Base-by-base conservation (phyloP, 2,329 filamentous ascomycete genomes). In the Rugonectria rugulosa region DNA sequence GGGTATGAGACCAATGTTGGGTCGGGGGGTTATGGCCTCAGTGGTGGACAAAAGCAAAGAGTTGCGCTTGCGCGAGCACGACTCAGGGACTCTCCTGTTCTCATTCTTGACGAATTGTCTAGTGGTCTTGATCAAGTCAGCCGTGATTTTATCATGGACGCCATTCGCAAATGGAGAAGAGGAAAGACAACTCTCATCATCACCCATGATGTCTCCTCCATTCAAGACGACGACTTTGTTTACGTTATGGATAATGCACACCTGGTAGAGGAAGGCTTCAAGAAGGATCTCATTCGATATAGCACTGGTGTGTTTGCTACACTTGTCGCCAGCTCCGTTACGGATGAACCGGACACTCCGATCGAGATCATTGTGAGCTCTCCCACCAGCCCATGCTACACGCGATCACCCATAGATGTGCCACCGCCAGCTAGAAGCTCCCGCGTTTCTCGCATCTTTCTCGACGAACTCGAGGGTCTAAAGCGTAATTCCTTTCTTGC, bases 131-230 rank as follows among this genome's bases (percentile, higher is more conserved):
- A 98, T 65, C 84, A 87, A n/a, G 79, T 82, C 9, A 93, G 83
- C 52, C 83, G 88, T 57, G 75, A 75, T 0, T 72, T 87, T 11
- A 82, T 97, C 31, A 88, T 96, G 80, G 84, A 89, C 36, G 85
- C 87, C 0, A 88, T 97, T 47, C 82, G 91, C 7, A 68, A 81
- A 17, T 97, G 92, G 94, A 82, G 95, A 19, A 77, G 75, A 29
- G 88, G 84, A 0, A 95, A 91, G 70, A 97, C 93, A 0, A 98
- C 94, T 0, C 90, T 98, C 46, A 86, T 98, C 62, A 94, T 98
- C 65, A 97, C 95, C 0, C 94, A 98, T 67, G 92, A 98, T 61
- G 83, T 95, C 26, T 82, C 85, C 0, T 89, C 94, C 62, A 94
- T 98, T 9, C 71, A 76, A 5, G 75, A 85, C 0, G 72, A 86